Base-by-base conservation (phyloP, 257 asterid genomes). In the Ophiorrhiza pumila region DNA sequence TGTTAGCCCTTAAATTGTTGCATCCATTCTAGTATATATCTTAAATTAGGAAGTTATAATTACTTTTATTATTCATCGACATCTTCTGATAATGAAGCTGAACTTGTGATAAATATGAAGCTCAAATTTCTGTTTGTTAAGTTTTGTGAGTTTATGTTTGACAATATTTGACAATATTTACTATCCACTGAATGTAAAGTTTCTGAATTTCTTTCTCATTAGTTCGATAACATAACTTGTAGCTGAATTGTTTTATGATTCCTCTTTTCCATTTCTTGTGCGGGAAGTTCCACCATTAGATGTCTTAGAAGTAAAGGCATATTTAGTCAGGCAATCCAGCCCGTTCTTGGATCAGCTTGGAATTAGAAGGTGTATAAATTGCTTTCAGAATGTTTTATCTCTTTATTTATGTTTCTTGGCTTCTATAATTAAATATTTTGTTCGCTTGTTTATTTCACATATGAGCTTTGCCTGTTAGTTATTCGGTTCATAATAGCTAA, bases 221-320 rank as follows among this genome's bases (percentile, higher is more conserved):
- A n/a, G n/a, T n/a, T 22, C 7, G n/a, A 20, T 41, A 25, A 50
- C 17, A 1, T 47, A 17, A 49, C 34, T 34, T 25, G 52, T 35
- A 65, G 47, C 68, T 72, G 47, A 74, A 49, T 74, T n/a, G 31
- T 35, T 76, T 35, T 53, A 67, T 68, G 15, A 69, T 80, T 37
- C 67, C 61, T 68, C 53, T 68, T 55, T 47, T 65, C 68, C 43
- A 57, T 65, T 57, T 77, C 23, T 41, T 15, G 72, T 76, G 50
- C 85, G 92, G 99, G 99, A 91, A 73, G 94, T 92, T 67, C 98
- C 91, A 31, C 98, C 99, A 67, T 83, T 92, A 65, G 99, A 90
- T 86, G 91, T 89, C 57, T 88, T 97, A 29, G 98, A 95, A 80
- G 82, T 95, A 72, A 76, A 92, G 80, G 99, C 99, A 18, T 85